Conservation (phyloP, 768 basidiomycete genomes). For the Infundibulicybe gibba region DNA sequence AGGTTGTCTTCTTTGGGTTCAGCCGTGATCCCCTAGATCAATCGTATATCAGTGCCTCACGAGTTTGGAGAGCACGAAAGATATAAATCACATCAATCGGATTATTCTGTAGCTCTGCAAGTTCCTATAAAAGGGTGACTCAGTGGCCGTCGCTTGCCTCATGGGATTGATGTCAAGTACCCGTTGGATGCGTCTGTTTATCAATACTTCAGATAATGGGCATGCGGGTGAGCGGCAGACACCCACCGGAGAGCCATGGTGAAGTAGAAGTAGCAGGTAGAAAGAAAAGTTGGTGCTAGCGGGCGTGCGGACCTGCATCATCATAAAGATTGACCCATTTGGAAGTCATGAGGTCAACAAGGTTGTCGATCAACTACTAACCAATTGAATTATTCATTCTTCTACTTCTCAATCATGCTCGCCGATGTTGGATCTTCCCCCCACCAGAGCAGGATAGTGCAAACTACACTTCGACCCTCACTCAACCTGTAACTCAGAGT, state of each 20-base stretch:
- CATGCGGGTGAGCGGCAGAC: background rate
- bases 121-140: constrained; percentile 46
- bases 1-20: constrained; percentile 69
- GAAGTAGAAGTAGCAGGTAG: background rate
- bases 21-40: constrained; percentile 55
- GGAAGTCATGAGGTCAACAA: no score
- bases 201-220: constrained; percentile 14
- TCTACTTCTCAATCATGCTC: background rate
- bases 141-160: background rate
- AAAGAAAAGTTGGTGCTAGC: no score
- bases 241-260: constrained; percentile 40
- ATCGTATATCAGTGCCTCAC: constrained; percentile 4
- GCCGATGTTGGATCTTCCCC: background rate
- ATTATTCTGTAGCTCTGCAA: constrained; percentile 53
- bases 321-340: no score
- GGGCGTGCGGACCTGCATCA: no score
- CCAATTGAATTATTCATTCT: no score
- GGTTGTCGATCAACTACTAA: no score
- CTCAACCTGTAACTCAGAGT: constrained; percentile 23
- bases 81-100: constrained; percentile 54
- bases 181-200: constrained; percentile 69
- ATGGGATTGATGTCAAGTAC: constrained; percentile 26
- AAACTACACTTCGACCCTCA: constrained; percentile 27
- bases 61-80: constrained; percentile 7
- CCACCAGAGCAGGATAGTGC: constrained; percentile 23